Base-by-base conservation (phyloP, 148 eudicot genomes). In the Mesembryanthemum crystallinum region DNA sequence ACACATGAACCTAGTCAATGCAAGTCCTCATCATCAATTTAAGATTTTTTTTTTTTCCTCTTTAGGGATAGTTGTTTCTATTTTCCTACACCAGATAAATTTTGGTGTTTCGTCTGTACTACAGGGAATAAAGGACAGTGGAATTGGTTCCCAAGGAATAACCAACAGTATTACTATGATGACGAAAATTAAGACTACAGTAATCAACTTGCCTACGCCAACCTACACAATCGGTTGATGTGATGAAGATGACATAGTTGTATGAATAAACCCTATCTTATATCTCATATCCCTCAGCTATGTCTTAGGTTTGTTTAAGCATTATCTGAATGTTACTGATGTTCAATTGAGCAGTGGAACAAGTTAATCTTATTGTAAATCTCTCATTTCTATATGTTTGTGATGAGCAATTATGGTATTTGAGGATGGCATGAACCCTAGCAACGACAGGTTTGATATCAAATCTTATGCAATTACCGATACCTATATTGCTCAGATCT, bases 71-170 rank as follows among this genome's bases (percentile, higher is more conserved):
- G 5, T 39, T 45, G 49, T 42, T 13, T 24, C 1, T 35, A 64
- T 9, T 72, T 30, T 21, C 7, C 12, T 6, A 21, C 45, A 33
- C 20, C 68, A 47, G 66, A 69, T 49, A 20, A 59, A 30, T 13
- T 28, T 59, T 37, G 10, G 13, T 12, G 70, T 58, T 59, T 68
- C 58, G 66, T 18, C 32, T 72, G 55, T 45, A 5, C 61, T 80
- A 61, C 88, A 95, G 98, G 98, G 97, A 35, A 74, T 95, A 58
- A 95, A 92, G 87, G 98, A 95, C 86, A 95, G 98, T 67, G 99
- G 98, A 67, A 91, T 95, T 39, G 98, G 99, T 24, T 95, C 99
- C 3, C 99, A 95, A 73, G 99, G 99, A 24, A 83, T 92, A 75
- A 91, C 98, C 39, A 95, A 95, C 85, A 95, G 99, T 81, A 95